phyloP scores from a whole-genome alignment of 2,329 filamentous ascomycete genomes.

The Calonectria ilicicola region DNA sequence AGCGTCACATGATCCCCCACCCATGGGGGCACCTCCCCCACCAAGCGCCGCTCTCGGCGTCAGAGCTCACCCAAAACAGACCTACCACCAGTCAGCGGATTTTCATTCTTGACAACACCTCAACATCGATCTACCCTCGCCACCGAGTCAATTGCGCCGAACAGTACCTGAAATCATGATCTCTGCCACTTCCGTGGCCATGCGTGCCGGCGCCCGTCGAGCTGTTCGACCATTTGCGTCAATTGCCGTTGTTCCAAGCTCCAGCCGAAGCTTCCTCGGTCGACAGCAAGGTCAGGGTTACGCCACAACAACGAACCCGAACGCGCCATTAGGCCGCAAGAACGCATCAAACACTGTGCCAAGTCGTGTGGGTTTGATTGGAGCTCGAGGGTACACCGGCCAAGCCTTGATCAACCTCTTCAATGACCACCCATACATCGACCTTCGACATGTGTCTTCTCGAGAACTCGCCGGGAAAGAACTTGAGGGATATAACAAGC shows the following conservation, averaged over 20 bases:
- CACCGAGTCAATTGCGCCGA: neutral
- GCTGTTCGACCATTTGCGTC: neutral
- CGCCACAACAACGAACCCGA: conserved; percentile 71
- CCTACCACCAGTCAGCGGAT: neutral
- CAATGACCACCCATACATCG: conserved; percentile 89
- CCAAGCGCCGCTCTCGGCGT: neutral
- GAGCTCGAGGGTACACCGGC: conserved; percentile 93
- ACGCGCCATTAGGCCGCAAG: conserved; percentile 89
- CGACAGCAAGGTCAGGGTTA: neutral
- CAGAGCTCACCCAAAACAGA: neutral
- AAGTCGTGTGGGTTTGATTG: conserved; percentile 87
- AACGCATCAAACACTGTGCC: conserved; percentile 86
- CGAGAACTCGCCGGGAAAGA: conserved; percentile 90
- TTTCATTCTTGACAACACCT: neutral
- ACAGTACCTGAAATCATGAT: neutral
- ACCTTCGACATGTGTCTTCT: conserved; percentile 91
- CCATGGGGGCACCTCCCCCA: no score
- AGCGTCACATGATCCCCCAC: no score
- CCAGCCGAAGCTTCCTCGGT: no score
- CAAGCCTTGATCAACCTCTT: conserved; percentile 90
- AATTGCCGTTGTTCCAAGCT: neutral
- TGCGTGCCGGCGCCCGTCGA: conserved; percentile 1
- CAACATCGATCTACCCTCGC: neutral
- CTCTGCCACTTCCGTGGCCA: neutral
- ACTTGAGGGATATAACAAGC: conserved; percentile 90